These are phyloP conservation scores for Colletotrichum camelliae DNA, from an alignment of 2,329 filamentous ascomycete genomes.

Conservation along the genomic window DNA sequence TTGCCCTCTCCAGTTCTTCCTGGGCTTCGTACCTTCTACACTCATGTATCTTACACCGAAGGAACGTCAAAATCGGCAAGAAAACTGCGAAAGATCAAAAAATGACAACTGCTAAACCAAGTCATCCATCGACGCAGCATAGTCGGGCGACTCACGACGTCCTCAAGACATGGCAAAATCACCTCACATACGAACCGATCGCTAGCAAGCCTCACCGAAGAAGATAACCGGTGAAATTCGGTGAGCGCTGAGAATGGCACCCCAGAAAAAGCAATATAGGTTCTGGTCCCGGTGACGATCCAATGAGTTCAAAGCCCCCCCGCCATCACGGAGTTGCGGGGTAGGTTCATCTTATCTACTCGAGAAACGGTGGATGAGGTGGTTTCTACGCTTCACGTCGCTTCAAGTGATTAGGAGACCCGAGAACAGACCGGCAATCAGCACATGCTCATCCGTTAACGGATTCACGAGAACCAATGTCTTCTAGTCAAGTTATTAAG, in stretches of 20 bases:
- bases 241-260: neutral
- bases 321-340: neutral
- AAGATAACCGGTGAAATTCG: rapidly evolving
- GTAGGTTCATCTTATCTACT: neutral
- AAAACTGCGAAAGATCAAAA: neutral
- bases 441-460: neutral
- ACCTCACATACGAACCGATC: rapidly evolving
- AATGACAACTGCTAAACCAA: neutral
- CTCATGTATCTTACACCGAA: neutral
- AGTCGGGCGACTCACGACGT: neutral
- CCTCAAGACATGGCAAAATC: neutral
- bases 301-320: neutral
- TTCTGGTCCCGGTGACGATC: neutral
- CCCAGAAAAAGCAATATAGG: neutral
- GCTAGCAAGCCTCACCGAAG: neutral
- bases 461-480: neutral
- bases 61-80: rapidly evolving
- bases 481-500: neutral
- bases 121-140: neutral
- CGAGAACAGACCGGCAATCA: neutral
- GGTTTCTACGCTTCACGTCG: rapidly evolving
- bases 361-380: neutral
- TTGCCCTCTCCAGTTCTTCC: neutral
- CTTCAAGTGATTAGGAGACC: neutral
- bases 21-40: neutral